Percentiles rank a stretch among this genome's conserved stretches.
These are phyloP conservation scores for Lenzites betulinus DNA, from an alignment of 768 basidiomycete genomes.

Conservation along the genomic window DNA sequence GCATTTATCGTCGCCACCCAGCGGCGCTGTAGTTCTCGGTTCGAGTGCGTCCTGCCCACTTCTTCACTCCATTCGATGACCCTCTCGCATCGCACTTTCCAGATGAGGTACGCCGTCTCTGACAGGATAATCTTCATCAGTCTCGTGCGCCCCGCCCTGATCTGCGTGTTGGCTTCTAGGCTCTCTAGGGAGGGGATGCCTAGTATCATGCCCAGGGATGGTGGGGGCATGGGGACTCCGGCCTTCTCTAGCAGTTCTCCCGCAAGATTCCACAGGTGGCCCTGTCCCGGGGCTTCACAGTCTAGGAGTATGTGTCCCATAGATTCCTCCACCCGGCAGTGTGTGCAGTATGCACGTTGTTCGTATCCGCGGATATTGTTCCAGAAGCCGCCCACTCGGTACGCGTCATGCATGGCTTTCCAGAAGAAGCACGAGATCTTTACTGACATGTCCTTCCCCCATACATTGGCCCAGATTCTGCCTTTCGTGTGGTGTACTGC, in stretches of 20 bases:
- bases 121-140: slow-evolving; percentile 5
- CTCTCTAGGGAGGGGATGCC: background rate
- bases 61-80: background rate
- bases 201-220: slow-evolving; percentile 6
- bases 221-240: background rate
- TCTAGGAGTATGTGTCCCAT: slow-evolving; percentile 26
- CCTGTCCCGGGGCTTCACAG: slow-evolving; percentile 10
- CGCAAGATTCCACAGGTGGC: slow-evolving; percentile 11
- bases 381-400: slow-evolving; percentile 21
- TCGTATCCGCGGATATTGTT: slow-evolving; percentile 11
- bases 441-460: background rate
- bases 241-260: background rate
- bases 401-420: slow-evolving; percentile 10
- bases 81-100: slow-evolving; percentile 19
- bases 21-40: background rate
- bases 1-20: background rate
- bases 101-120: slow-evolving; percentile 17
- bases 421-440: slow-evolving; percentile 8
- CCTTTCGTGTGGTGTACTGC: background rate
- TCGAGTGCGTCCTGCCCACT: background rate
- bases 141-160: background rate
- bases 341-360: slow-evolving; percentile 7
- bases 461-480: background rate
- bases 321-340: slow-evolving; percentile 19
- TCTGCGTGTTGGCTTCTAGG: background rate